These are phyloP conservation scores for Pseudoturritis turrita DNA, from an alignment of 345 rosid species.

Conservation along the genomic window DNA sequence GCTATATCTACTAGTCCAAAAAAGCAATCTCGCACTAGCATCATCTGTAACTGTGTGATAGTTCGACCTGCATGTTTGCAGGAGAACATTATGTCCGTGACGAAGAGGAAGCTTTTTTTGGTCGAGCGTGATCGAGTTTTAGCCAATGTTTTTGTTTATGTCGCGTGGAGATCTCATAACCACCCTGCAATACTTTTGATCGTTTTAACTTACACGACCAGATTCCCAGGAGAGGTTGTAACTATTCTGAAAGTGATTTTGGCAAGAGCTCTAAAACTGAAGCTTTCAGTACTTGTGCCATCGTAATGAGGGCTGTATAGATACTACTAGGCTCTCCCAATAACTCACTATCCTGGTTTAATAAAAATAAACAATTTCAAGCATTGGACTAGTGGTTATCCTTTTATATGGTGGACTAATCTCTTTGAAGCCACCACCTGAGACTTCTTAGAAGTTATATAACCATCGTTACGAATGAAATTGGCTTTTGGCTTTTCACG, in stretches of 20 bases:
- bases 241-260: constrained; percentile 4
- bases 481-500: too few relatives aligned
- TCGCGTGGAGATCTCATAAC: constrained; percentile 3
- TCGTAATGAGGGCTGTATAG: background rate
- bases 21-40: background rate
- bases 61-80: constrained; percentile 5
- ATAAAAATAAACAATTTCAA: background rate
- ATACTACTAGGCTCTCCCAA: background rate
- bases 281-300: background rate
- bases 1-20: background rate
- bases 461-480: too few relatives aligned
- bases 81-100: constrained; percentile 13
- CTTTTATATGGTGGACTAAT: too few relatives aligned
- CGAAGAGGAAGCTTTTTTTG: constrained; percentile 12
- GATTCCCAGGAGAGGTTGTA: background rate
- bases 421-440: too few relatives aligned
- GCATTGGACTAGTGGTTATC: too few relatives aligned
- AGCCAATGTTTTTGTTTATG: background rate
- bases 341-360: background rate
- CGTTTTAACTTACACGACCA: constrained; percentile 5
- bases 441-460: too few relatives aligned
- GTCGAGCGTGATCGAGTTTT: background rate
- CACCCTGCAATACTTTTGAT: constrained; percentile 1
- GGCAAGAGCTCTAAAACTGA: background rate
- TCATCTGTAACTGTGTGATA: background rate